These are phyloP conservation scores for Tylopilus rubrobrunneus DNA, from an alignment of 768 basidiomycete species.

Conservation along the genomic window DNA sequence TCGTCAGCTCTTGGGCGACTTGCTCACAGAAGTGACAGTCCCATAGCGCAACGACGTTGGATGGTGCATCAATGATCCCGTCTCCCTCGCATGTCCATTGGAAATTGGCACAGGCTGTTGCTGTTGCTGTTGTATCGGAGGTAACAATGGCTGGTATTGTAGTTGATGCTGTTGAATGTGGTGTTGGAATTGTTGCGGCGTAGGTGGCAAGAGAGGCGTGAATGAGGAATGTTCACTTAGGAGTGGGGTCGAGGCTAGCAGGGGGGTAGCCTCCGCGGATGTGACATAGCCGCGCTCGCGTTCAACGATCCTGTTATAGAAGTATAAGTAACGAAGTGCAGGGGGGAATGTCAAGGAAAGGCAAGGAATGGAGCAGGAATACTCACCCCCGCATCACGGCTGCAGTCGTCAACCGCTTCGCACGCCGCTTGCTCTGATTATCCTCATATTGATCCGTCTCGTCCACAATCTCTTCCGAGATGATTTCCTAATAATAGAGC, in stretches of 20 bases:
- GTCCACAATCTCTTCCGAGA: conserved; percentile 93
- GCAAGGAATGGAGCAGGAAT: background rate
- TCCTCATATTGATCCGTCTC: conserved; percentile 91
- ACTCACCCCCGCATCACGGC: conserved; percentile 74
- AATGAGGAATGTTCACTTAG: conserved; percentile 9
- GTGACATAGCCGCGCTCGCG: conserved; percentile 37
- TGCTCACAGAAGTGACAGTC: background rate
- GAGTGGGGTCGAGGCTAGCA: conserved; percentile 23
- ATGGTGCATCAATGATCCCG: too few species aligned
- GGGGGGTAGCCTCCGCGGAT: conserved; percentile 35
- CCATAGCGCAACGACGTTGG: conserved; percentile 10
- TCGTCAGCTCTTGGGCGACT: conserved; percentile 13
- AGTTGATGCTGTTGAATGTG: conserved; percentile 14
- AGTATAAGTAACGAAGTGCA: background rate
- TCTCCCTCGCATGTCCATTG: background rate
- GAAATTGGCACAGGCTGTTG: background rate
- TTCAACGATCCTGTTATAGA: conserved; percentile 47
- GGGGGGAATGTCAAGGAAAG: background rate
- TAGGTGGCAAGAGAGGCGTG: conserved; percentile 7
- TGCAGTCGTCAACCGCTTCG: conserved; percentile 66
- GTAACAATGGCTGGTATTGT: background rate
- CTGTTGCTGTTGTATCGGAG: background rate
- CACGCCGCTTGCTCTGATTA: conserved; percentile 75
- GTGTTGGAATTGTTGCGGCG: conserved; percentile 15
- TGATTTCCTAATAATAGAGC: conserved; percentile 72